Percentiles rank a stretch among this genome's conserved stretches.
phyloP scores from a whole-genome alignment of 2,329 filamentous ascomycete genomes.

The Neofusicoccum cordaticola region DNA sequence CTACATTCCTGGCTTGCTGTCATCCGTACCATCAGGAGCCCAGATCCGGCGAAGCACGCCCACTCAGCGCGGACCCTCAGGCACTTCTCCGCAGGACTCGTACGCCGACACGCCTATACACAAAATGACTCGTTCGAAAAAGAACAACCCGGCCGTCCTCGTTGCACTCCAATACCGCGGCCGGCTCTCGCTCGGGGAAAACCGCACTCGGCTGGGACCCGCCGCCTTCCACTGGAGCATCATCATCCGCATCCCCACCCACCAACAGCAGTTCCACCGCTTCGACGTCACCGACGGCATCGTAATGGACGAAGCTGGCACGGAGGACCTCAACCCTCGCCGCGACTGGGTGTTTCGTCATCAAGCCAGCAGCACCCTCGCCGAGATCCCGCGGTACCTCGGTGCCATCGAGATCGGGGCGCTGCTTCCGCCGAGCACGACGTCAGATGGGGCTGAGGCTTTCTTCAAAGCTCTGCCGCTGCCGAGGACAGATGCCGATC shows the following conservation, averaged over 20 bases:
- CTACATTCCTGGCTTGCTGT: no score
- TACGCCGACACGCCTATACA: no score
- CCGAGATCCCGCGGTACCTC: neutral
- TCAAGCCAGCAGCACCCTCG: neutral
- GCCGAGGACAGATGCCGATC: neutral
- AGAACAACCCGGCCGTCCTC: neutral
- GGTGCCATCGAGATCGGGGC: neutral
- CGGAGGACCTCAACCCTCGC: neutral
- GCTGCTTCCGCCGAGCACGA: neutral
- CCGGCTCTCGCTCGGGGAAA: neutral
- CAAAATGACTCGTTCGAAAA: no score
- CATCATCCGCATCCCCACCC: neutral
- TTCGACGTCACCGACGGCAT: conserved; percentile 4
- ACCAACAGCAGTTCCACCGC: neutral
- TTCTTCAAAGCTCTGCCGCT: neutral
- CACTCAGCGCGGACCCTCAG: no score
- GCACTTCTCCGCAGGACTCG: no score
- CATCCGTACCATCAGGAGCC: no score
- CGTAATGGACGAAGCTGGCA: neutral
- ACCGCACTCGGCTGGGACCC: neutral
- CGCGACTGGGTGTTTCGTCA: neutral
- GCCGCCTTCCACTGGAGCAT: conserved; percentile 4
- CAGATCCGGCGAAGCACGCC: no score
- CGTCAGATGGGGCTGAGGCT: neutral
- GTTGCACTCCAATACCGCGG: neutral